These are phyloP conservation scores for Candida boidinii DNA, from an alignment of 805 yeast genomes.

Conservation along the genomic window DNA sequence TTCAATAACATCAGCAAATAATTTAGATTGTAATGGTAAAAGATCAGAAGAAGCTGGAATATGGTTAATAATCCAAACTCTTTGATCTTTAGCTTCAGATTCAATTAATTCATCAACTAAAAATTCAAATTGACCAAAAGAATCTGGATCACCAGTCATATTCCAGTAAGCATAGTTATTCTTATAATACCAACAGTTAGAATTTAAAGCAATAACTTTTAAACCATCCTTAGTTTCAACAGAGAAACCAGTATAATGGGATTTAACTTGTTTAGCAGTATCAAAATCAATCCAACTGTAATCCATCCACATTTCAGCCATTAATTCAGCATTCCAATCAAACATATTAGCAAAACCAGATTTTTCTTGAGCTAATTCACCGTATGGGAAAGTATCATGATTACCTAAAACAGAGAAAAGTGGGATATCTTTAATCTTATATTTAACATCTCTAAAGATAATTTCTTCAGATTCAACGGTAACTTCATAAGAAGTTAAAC, in stretches of 20 bases:
- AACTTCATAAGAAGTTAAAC: slow-evolving; percentile 36
- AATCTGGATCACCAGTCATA: slow-evolving; percentile 41
- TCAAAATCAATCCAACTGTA: slow-evolving; percentile 33
- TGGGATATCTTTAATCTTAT: slow-evolving; percentile 38
- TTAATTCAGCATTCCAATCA: slow-evolving; percentile 38
- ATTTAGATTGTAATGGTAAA: slow-evolving; percentile 50
- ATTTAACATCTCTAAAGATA: slow-evolving; percentile 45
- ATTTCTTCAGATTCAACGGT: slow-evolving; percentile 46
- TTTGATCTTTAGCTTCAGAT: slow-evolving; percentile 46
- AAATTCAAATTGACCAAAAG: slow-evolving; percentile 56
- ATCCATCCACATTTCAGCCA: slow-evolving; percentile 41
- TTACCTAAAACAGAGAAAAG: slow-evolving; percentile 59
- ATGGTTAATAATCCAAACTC: slow-evolving; percentile 71
- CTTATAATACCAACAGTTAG: slow-evolving; percentile 59
- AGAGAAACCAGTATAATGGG: slow-evolving; percentile 57
- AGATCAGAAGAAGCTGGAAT: slow-evolving; percentile 56
- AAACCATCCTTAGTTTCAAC: slow-evolving; percentile 47
- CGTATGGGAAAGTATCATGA: slow-evolving; percentile 68
- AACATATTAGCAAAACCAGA: slow-evolving; percentile 34
- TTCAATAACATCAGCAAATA: slow-evolving; percentile 48
- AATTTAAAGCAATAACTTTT: slow-evolving; percentile 53
- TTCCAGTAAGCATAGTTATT: slow-evolving; percentile 50
- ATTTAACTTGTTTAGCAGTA: slow-evolving; percentile 26
- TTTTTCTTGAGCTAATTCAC: slow-evolving; percentile 50
- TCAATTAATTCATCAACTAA: slow-evolving; percentile 53